A percentile compares a stretch with the other conserved stretches of the same genome.
Evolutionary conservation across 2,329 filamentous ascomycete species (phyloP).

Genomic region (Sarocladiaceae sp.): DNA sequence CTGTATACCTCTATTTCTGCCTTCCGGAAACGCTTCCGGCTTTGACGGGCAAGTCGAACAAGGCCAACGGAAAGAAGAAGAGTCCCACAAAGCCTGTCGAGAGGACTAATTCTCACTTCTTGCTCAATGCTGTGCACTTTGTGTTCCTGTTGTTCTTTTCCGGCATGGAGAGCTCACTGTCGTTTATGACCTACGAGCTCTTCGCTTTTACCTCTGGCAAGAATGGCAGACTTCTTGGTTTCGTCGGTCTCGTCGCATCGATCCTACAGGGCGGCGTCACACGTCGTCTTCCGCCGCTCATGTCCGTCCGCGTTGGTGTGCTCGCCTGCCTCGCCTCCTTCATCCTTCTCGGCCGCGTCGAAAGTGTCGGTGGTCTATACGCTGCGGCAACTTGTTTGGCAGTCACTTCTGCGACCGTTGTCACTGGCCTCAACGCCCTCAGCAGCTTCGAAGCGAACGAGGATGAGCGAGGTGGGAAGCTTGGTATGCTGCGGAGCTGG

Average conservation of each 20-base stretch:
- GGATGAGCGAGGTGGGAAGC: slow-evolving; percentile 76
- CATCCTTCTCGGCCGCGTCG: slow-evolving; percentile 67
- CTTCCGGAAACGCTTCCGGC: slow-evolving; percentile 83
- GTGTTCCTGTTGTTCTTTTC: slow-evolving; percentile 95
- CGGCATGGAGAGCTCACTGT: slow-evolving; percentile 95
- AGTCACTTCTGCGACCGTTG: slow-evolving; percentile 88
- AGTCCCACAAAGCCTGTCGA: slow-evolving; percentile 23
- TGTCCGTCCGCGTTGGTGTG: slow-evolving; percentile 76
- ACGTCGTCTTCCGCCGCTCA: slow-evolving; percentile 74
- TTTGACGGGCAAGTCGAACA: slow-evolving; percentile 32
- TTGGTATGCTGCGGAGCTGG: slow-evolving; percentile 76
- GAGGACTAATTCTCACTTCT: slow-evolving; percentile 75
- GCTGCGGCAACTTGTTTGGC: slow-evolving; percentile 78
- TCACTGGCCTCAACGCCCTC: slow-evolving; percentile 87
- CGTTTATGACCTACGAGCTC: slow-evolving; percentile 95
- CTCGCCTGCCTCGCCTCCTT: slow-evolving; percentile 76
- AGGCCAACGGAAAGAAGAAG: slow-evolving; percentile 20
- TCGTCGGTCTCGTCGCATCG: slow-evolving; percentile 85
- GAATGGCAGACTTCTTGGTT: slow-evolving; percentile 83
- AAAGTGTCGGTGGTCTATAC: slow-evolving; percentile 69
- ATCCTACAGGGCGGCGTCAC: slow-evolving; percentile 92
- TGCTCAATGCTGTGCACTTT: slow-evolving; percentile 85
- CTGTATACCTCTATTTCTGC: slow-evolving; percentile 75
- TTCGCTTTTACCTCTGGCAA: slow-evolving; percentile 76
- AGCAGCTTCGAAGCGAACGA: slow-evolving; percentile 84